A percentile compares a stretch with the other conserved stretches of the same genome.
phyloP scores from a whole-genome alignment of 352 stramenopile species.

The Globisporangium spiculum region DNA sequence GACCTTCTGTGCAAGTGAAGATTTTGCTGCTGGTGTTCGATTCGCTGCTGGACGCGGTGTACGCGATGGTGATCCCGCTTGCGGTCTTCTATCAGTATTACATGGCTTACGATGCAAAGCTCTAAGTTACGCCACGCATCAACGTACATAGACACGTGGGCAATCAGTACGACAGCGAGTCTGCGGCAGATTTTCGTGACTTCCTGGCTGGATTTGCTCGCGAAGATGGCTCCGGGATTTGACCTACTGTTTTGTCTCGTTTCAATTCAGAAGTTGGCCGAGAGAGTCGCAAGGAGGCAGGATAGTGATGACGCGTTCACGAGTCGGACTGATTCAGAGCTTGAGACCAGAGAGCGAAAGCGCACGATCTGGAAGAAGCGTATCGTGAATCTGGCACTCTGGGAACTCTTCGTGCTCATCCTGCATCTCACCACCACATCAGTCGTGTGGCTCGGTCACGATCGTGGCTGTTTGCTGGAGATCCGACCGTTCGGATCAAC shows the following conservation, averaged over 20 bases:
- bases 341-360: not conserved
- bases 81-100: not conserved
- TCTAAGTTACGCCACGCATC: not conserved
- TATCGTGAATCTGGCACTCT: not conserved
- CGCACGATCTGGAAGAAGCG: not conserved
- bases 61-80: not conserved
- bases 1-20: not conserved
- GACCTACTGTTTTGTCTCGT: not conserved
- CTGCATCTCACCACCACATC: not conserved
- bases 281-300: not conserved
- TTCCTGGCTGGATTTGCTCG: not conserved
- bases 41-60: not conserved
- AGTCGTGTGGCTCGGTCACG: not conserved
- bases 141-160: slow-evolving; percentile 1
- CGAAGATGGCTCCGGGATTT: not conserved
- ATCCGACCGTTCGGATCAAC: not conserved
- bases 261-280: not conserved
- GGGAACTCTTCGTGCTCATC: not conserved
- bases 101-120: not conserved
- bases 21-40: not conserved
- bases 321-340: not conserved
- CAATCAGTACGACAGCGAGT: not conserved
- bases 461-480: not conserved
- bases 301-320: not conserved
- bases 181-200: not conserved